Evolutionary conservation across 2,329 filamentous ascomycete species (phyloP), one percentile per base, ranked within the genome.

Genomic region (Didymellaceae sp.): DNA sequence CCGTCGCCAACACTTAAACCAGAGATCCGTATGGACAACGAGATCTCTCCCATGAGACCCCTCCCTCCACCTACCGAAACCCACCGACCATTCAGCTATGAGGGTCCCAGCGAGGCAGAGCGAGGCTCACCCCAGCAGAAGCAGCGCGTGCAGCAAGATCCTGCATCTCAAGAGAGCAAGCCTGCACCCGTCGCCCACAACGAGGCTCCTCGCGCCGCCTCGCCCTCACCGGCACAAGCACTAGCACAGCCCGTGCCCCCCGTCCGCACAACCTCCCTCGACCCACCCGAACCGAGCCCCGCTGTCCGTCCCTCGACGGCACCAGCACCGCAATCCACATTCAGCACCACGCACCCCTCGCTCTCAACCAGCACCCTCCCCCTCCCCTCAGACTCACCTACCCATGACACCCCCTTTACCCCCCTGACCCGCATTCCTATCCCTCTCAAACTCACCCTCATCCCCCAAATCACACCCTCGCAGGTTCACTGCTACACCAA

Each of bases 401-500:
- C 33, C 13, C 10, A 38, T 26, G 10, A 18, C 8, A 34, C 35
- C 10, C 58, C 55, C 30, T 67, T 65, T 52, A 54, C 53, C 4
- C 60, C 67, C 5, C 49, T 66, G 11, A 67, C 68, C 28, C 46
- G 50, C 5, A 45, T 53, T 25, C 52, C 61, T 3, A 46, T 59
- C 20, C 49, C 54, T 24, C 51, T 61, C 7, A 42, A 49, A 10
- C 17, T 43, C 32, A 44, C 35, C n/a, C 45, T 61, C 20, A 59
- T 64, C 26, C 60, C 70, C 1, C 58, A 62, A n/a, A 68, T 74
- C 51, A 68, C 62, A 2, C 20, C 56, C 30, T 39, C 58, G 2
- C 72, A 74, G 31, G 37, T 66, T 0, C 35, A 56, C 32, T 75
- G 73, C 65, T 72, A 72, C 57, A 64, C 66, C 0, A 4, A 37